A percentile compares a stretch with the other conserved stretches of the same genome.
Conservation (phyloP, 805 yeast genomes). For the Metschnikowia proteae region DNA sequence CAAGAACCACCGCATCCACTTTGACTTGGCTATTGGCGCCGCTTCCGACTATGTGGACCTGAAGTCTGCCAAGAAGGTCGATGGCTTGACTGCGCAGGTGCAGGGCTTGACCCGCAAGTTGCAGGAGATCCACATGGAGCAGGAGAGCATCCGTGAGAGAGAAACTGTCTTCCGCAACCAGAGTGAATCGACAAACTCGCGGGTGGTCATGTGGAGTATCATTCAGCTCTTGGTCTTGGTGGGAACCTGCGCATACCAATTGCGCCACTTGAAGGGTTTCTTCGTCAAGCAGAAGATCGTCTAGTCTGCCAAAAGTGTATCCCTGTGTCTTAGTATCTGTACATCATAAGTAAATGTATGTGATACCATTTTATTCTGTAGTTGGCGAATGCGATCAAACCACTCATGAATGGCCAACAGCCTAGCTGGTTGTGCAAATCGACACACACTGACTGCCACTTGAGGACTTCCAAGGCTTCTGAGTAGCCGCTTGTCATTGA, state of each 20-base stretch:
- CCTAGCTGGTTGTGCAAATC: too few relatives aligned
- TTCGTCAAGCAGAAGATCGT: slow-evolving; percentile 85
- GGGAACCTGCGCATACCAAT: slow-evolving; percentile 70
- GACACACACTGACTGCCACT: too few relatives aligned
- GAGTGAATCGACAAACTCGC: slow-evolving; percentile 69
- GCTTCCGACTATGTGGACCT: slow-evolving; percentile 59
- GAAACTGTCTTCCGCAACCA: slow-evolving; percentile 76
- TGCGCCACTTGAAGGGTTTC: slow-evolving; percentile 72
- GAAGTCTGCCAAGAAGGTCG: slow-evolving; percentile 51
- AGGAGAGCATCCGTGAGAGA: slow-evolving; percentile 63
- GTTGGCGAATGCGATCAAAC: too few relatives aligned
- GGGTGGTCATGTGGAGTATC: slow-evolving; percentile 71
- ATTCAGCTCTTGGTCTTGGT: slow-evolving; percentile 66
- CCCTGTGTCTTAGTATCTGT: not conserved
- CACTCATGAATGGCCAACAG: too few relatives aligned
- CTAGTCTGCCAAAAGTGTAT: slow-evolving; percentile 25
- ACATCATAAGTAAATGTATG: too few relatives aligned
- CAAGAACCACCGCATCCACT: slow-evolving; percentile 60
- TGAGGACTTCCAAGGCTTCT: too few relatives aligned
- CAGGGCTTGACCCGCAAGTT: slow-evolving; percentile 55
- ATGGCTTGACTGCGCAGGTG: slow-evolving; percentile 52
- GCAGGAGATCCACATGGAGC: slow-evolving; percentile 60
- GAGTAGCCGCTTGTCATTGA: too few relatives aligned
- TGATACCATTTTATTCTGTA: too few relatives aligned
- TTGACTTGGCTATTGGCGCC: slow-evolving; percentile 71